Evolutionary conservation across 495 filamentous ascomycete genomes (phyloP).

Genomic region (Beverwykella pulmonaria): DNA sequence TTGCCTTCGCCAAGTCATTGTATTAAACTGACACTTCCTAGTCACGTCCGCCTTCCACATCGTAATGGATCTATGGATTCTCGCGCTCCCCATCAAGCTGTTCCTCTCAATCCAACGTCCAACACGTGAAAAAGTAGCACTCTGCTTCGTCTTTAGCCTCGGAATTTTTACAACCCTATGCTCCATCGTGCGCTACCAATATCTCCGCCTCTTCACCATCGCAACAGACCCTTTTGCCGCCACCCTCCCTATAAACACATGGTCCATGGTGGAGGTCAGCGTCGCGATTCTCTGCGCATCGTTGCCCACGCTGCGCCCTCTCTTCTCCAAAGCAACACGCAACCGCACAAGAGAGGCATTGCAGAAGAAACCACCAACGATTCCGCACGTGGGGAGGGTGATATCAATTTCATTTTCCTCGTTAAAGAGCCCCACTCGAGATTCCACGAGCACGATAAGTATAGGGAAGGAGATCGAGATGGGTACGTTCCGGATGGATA

Average conservation of each 20-base stretch:
- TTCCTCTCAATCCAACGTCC: slow-evolving; percentile 50
- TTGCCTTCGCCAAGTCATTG: neutral
- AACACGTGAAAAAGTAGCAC: slow-evolving; percentile 49
- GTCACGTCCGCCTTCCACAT: slow-evolving; percentile 57
- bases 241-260: slow-evolving; percentile 49
- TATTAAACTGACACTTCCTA: neutral
- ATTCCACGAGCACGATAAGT: neutral
- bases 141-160: slow-evolving; percentile 55
- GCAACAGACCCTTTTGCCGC: slow-evolving; percentile 40
- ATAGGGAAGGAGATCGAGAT: neutral
- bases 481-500: neutral
- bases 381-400: neutral
- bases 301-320: slow-evolving; percentile 43
- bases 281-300: slow-evolving; percentile 53
- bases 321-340: slow-evolving; percentile 48
- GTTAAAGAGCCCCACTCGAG: neutral
- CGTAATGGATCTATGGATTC: slow-evolving; percentile 56
- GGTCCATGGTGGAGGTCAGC: slow-evolving; percentile 54
- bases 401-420: neutral
- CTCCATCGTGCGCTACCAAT: slow-evolving; percentile 51
- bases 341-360: slow-evolving; percentile 42
- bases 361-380: neutral
- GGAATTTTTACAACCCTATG: slow-evolving; percentile 51
- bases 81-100: slow-evolving; percentile 54
- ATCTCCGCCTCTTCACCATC: slow-evolving; percentile 36